Conservation (phyloP, 768 basidiomycete species). For the Austroboletus festivus region DNA sequence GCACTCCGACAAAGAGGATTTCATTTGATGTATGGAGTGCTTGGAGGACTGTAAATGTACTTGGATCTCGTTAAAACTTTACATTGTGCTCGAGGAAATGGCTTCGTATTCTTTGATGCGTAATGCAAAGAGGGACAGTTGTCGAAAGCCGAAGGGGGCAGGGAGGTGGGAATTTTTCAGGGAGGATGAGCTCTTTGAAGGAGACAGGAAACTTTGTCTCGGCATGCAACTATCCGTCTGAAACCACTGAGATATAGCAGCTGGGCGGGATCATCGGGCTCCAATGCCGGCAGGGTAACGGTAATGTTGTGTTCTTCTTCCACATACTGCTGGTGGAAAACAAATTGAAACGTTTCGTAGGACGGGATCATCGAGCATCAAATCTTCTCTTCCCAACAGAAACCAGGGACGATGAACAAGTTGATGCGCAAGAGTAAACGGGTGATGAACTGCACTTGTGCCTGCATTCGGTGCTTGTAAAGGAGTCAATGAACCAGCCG, state of each 20-base stretch:
- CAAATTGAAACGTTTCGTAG: constrained; percentile 89
- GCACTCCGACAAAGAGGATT: constrained; percentile 94
- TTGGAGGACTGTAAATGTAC: constrained; percentile 99
- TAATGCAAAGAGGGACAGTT: constrained; percentile 83
- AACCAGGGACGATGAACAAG: constrained; percentile 93
- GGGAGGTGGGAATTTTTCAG: constrained; percentile 95
- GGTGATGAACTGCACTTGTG: constrained; percentile 96
- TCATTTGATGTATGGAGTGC: constrained; percentile 95
- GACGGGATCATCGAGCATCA: constrained; percentile 90
- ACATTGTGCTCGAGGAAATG: constrained; percentile 76
- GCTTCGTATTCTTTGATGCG: constrained; percentile 92
- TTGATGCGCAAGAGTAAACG: constrained; percentile 90
- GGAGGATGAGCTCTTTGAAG: constrained; percentile 96
- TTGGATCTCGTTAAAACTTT: constrained; percentile 97
- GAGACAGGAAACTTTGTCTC: constrained; percentile 94
- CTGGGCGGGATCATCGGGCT: constrained; percentile 97
- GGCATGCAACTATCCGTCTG: constrained; percentile 93
- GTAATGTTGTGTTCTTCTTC: constrained; percentile 94
- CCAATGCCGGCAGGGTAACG: constrained; percentile 93
- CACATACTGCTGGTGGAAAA: constrained; percentile 87
- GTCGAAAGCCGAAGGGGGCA: constrained; percentile 87
- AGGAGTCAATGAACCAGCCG: constrained; percentile 89
- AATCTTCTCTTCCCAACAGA: constrained; percentile 95
- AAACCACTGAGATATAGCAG: constrained; percentile 93
- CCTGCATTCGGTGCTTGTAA: constrained; percentile 90